Evolutionary conservation across 1,284 basidiomycete genomes (phyloP), one percentile per base, ranked within the genome.

Genomic region (Sanghuangporus weigelae): DNA sequence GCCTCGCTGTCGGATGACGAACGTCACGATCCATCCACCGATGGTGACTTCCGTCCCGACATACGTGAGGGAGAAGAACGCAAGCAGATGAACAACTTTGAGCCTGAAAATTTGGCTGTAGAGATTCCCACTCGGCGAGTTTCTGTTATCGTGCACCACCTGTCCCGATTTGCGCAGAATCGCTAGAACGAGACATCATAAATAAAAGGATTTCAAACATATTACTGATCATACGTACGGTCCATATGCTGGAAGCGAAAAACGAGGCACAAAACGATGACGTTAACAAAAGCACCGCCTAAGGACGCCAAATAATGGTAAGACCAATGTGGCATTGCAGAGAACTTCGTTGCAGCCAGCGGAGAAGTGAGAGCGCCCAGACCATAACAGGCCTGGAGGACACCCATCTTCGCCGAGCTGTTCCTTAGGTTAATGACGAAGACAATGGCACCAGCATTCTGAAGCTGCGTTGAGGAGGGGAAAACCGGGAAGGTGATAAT

Each of bases 11-110:
- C 78, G 69, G 42, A 80, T 79, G 50, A 86, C 81, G 67, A 80
- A 86, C 0, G 84, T 85, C 4, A 85, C 85, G 54, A 86, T 85
- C 84, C 84, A 86, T 3, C 84, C 84, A 67, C 85, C 86, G 56
- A 86, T 79, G 0, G 85, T 86, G 1, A 87, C 86, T 68, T 89
- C 86, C 0, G 84, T 78, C 4, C 87, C 87, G 49, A 89, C 85
- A 69, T 89, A 89, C 11, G 89, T 80, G n/a, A 87, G 74, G 26
- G 83, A 77, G 70, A 85, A 90, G 59, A 85, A 74, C 0, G 86
- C 83, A 14, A 89, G 73, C 36, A 82, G 72, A 67, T 88, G 84
- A 0, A 89, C 83, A 4, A 78, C 75, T 57, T 76, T 78, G 36
- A 80, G 74, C n/a, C 75, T 71, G 62, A 89, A 66, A 44, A 89